Conservation (phyloP, 768 basidiomycete species). For the Steccherinum ochraceum region DNA sequence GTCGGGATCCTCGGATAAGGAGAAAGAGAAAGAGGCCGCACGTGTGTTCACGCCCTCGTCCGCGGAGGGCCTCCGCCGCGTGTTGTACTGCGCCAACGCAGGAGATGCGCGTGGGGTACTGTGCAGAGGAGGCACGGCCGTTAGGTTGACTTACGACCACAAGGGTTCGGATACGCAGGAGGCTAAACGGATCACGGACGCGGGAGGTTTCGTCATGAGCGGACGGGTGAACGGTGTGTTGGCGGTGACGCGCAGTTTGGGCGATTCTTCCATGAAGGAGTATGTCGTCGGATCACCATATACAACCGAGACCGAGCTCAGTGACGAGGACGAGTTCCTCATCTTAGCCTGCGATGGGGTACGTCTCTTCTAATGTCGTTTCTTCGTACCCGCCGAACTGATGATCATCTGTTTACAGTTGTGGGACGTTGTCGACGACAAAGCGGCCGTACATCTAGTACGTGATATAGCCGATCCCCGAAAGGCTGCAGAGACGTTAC, state of each 20-base stretch:
- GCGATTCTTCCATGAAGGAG: slow-evolving; percentile 98
- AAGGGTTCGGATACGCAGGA: slow-evolving; percentile 97
- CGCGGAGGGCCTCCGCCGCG: slow-evolving; percentile 46
- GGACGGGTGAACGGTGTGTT: slow-evolving; percentile 97
- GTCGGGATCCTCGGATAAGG: slow-evolving; percentile 10
- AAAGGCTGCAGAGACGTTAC: slow-evolving; percentile 63
- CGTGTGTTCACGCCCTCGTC: slow-evolving; percentile 13
- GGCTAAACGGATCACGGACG: slow-evolving; percentile 95
- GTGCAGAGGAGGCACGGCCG: slow-evolving; percentile 83
- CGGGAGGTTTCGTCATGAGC: slow-evolving; percentile 98
- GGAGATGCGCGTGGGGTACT: slow-evolving; percentile 95
- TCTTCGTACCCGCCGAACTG: slow-evolving; percentile 8
- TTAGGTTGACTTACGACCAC: slow-evolving; percentile 96
- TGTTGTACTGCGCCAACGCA: slow-evolving; percentile 93
- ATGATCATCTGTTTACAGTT: slow-evolving; percentile 44
- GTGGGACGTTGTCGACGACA: slow-evolving; percentile 94
- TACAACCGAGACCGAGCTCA: slow-evolving; percentile 94
- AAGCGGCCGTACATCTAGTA: slow-evolving; percentile 83
- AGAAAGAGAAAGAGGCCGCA: slow-evolving; percentile 9
- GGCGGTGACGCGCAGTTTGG: slow-evolving; percentile 92
- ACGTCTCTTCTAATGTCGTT: slow-evolving; percentile 27
- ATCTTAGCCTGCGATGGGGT: slow-evolving; percentile 98
- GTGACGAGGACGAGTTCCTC: slow-evolving; percentile 88
- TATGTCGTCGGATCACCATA: slow-evolving; percentile 98
- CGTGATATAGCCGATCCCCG: slow-evolving; percentile 71